A percentile compares a stretch with the other conserved stretches of the same genome.
Evolutionary conservation across 768 basidiomycete species (phyloP).

Genomic region (Termitomyces sp.): DNA sequence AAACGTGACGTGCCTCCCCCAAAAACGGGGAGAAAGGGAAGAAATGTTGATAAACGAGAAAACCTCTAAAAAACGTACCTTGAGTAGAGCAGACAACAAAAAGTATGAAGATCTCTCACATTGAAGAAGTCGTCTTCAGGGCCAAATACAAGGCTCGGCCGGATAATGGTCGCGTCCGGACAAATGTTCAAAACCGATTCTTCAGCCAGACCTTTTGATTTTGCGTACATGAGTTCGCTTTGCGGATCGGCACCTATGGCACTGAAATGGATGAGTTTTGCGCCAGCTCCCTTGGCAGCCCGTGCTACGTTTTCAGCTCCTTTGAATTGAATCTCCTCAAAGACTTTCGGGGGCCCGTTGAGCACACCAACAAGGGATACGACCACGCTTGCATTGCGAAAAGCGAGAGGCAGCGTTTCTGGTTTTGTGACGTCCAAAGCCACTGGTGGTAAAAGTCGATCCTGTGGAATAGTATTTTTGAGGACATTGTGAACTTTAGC

Average conservation of each 20-base stretch:
- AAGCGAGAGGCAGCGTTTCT: constrained; percentile 37
- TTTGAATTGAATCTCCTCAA: constrained; percentile 55
- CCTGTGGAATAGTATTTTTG: constrained; percentile 23
- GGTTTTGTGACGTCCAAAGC: constrained; percentile 52
- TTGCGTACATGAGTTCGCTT: constrained; percentile 52
- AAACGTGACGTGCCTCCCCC: constrained; percentile 61
- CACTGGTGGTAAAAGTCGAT: constrained; percentile 33
- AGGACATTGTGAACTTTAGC: constrained; percentile 30
- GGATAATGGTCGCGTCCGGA: constrained; percentile 52
- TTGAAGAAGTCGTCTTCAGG: constrained; percentile 74
- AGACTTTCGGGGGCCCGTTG: constrained; percentile 47
- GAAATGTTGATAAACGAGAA: constrained; percentile 46
- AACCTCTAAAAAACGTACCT: constrained; percentile 41
- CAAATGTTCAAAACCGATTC: constrained; percentile 39
- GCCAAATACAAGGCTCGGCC: constrained; percentile 73
- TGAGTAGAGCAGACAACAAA: neutral
- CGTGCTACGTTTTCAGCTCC: constrained; percentile 64
- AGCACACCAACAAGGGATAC: constrained; percentile 70
- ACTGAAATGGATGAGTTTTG: constrained; percentile 61
- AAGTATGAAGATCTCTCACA: constrained; percentile 33
- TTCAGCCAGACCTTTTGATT: constrained; percentile 63
- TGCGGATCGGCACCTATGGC: constrained; percentile 66
- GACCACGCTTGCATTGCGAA: constrained; percentile 50
- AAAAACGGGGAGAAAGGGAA: constrained; percentile 76
- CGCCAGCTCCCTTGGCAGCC: constrained; percentile 44